Evolutionary conservation across 805 yeast genomes (phyloP).

Genomic region (Lipomyces spencermartinsiae): DNA sequence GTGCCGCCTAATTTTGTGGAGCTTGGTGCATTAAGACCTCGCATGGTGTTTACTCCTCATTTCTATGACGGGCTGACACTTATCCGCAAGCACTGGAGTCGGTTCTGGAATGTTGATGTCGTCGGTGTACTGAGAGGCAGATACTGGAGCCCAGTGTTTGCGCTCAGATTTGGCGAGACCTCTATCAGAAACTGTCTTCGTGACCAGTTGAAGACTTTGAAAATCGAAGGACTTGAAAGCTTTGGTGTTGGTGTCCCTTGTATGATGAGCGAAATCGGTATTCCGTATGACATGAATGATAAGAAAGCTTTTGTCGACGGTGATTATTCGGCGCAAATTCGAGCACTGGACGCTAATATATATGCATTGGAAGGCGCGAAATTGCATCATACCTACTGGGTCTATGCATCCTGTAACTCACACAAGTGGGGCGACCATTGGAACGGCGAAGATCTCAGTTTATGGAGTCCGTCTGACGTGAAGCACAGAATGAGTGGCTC

Average conservation of each 20-base stretch:
- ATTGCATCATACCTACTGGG: conserved; percentile 83
- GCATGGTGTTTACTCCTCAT: conserved; percentile 82
- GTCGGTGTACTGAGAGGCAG: conserved; percentile 82
- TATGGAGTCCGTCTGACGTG: conserved; percentile 61
- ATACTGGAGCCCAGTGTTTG: conserved; percentile 78
- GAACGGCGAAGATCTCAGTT: conserved; percentile 93
- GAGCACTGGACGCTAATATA: conserved; percentile 82
- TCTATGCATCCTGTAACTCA: conserved; percentile 72
- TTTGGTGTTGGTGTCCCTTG: conserved; percentile 74
- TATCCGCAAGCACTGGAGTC: conserved; percentile 90
- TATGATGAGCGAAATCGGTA: conserved; percentile 92
- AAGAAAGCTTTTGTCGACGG: conserved; percentile 72
- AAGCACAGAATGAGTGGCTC: conserved; percentile 6
- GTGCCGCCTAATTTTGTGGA: conserved; percentile 71
- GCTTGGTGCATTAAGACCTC: conserved; percentile 61
- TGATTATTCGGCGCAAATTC: conserved; percentile 72
- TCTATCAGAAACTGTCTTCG: conserved; percentile 71
- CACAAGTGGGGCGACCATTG: conserved; percentile 91
- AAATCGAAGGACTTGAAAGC: conserved; percentile 62
- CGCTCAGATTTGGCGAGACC: conserved; percentile 70
- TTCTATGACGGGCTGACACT: conserved; percentile 94
- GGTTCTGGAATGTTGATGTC: conserved; percentile 82
- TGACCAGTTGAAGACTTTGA: conserved; percentile 71
- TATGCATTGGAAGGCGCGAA: conserved; percentile 77
- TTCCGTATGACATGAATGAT: conserved; percentile 94